A percentile compares a stretch with the other conserved stretches of the same genome.
These are phyloP conservation scores for Penicillium decumbens DNA, from an alignment of 2,329 filamentous ascomycete species.

Conservation along the genomic window DNA sequence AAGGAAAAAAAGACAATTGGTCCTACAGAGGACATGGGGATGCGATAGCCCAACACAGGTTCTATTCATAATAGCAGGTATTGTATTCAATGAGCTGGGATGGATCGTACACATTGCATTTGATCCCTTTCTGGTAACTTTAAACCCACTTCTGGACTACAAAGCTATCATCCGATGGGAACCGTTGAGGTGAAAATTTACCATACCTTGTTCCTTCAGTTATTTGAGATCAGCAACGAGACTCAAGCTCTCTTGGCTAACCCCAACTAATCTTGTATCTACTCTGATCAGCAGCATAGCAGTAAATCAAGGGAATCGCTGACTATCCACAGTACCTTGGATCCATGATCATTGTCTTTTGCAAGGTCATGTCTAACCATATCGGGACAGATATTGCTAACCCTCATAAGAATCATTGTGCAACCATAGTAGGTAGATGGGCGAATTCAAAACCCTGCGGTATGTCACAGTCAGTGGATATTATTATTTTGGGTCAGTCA, in stretches of 20 bases:
- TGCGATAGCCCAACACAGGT: background rate
- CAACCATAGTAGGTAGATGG: conserved; percentile 9
- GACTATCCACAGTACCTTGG: background rate
- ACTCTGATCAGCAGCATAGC: conserved; percentile 8
- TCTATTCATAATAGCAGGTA: background rate
- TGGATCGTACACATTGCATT: background rate
- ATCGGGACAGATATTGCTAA: background rate
- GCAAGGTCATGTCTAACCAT: background rate
- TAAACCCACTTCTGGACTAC: background rate
- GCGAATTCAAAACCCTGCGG: conserved; percentile 9
- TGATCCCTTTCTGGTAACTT: background rate
- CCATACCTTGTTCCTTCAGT: background rate
- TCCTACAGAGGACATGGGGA: conserved; percentile 8
- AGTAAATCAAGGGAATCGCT: conserved; percentile 2
- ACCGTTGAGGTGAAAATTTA: background rate
- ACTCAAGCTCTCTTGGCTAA: conserved; percentile 2
- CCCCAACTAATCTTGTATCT: conserved; percentile 13
- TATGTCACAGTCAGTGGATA: conserved; percentile 7
- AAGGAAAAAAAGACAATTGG: conserved; percentile 1
- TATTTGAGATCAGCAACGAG: background rate
- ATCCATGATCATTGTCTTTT: background rate
- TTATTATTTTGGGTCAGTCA: background rate
- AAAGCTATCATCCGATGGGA: background rate
- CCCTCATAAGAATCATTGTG: background rate
- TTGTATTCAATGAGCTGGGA: background rate